Base-by-base conservation (phyloP, 805 yeast genomes). In the Nakazawaea populi region DNA sequence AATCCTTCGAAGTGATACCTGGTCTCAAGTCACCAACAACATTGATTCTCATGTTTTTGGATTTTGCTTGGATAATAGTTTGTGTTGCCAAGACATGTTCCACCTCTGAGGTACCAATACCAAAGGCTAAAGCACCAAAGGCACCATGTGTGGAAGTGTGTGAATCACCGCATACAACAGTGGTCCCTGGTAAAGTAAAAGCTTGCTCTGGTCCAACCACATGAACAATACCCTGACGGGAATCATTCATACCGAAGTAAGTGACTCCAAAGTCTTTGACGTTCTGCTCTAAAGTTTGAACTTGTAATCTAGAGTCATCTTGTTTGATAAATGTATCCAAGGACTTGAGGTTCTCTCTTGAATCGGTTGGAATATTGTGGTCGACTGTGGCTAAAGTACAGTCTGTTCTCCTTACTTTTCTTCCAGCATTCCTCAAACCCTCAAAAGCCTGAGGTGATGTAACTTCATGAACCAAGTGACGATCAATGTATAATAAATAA, bases 71-170 rank as follows among this genome's bases (percentile, higher is more conserved):
- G 64, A 94, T 88, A 54, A 89, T 73, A 32, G 98, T 91, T 74
- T 94, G 99, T 3, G 99, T 94, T 47, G 99, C 99, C 64, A 94
- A 75, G 54, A 94, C 99, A 68, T 94, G 99, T 75, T 94, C 99
- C 50, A 94, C 99, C 73, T 94, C 99, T 11, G 97, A 91, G 52
- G 99, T 94, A 67, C 99, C 99, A 64, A 94, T 94, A 73, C 99
- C 99, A 62, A 94, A 94, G 10, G 99, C 99, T 52, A 94, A 78
- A 8, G 98, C 75, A 55, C 99, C 99, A 65, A 94, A 94, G 42
- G 99, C 99, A 62, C 99, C 99, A 66, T 94, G 99, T 1, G 99
- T 94, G 3, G 97, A 89, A 30, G 99, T 94, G 68, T 94, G 99
- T 4, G 97, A 90, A 69, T 94, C 99, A 69, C 99, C 99, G 73